Evolutionary conservation across 345 rosid genomes (phyloP).

Genomic region (Orychophragmus violaceus): DNA sequence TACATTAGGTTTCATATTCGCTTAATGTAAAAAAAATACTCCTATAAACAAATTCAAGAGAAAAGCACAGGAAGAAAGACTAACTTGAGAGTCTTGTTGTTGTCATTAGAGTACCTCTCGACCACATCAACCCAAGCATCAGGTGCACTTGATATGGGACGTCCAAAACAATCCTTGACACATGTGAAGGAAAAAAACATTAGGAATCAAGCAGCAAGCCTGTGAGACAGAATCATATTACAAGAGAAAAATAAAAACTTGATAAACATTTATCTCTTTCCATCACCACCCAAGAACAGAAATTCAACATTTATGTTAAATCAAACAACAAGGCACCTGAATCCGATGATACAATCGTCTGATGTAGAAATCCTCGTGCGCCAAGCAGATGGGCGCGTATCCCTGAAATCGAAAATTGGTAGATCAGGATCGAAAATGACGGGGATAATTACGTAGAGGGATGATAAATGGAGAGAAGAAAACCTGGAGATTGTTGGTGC

Average conservation of each 20-base stretch:
- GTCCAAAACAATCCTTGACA: slow-evolving; percentile 77
- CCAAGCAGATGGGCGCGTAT: slow-evolving; percentile 88
- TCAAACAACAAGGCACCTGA: slow-evolving; percentile 74
- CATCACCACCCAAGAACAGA: too few species aligned
- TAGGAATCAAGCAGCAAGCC: neutral
- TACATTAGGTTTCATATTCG: neutral
- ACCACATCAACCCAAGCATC: slow-evolving; percentile 89
- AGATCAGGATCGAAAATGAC: neutral
- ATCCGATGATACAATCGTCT: slow-evolving; percentile 83
- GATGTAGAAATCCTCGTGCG: slow-evolving; percentile 84
- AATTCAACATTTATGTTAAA: too few species aligned
- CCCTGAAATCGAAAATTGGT: slow-evolving; percentile 43
- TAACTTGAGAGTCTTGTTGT: slow-evolving; percentile 79
- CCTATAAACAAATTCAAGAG: too few species aligned
- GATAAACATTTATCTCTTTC: neutral
- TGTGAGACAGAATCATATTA: too few species aligned
- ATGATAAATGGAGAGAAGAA: neutral
- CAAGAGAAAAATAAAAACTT: neutral
- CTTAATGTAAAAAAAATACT: neutral
- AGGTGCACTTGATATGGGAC: slow-evolving; percentile 84
- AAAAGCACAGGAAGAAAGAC: slow-evolving; percentile 2
- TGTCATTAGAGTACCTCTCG: slow-evolving; percentile 74
- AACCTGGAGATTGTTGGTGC: slow-evolving; percentile 54
- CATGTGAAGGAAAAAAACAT: neutral
- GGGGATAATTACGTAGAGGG: neutral